Percentiles rank a stretch among this genome's conserved stretches.
These are phyloP conservation scores for Diutina ranongensis DNA, from an alignment of 1,139 yeast genomes.

Conservation along the genomic window DNA sequence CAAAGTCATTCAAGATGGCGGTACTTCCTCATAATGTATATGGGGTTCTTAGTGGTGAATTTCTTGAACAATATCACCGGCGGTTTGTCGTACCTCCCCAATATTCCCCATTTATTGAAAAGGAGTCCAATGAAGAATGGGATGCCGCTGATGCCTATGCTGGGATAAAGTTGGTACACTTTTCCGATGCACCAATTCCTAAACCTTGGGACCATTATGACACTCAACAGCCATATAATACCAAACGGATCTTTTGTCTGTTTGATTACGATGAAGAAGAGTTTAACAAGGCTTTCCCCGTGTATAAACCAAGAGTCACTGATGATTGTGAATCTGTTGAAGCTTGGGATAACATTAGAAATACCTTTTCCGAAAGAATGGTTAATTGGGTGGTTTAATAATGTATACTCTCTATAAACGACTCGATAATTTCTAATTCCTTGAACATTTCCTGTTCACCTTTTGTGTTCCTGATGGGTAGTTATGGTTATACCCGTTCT, in stretches of 20 bases:
- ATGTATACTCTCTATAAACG: background rate
- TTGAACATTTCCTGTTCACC: background rate
- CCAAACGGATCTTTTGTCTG: constrained; percentile 18
- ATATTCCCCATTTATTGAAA: constrained; percentile 19
- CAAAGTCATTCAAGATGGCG: constrained; percentile 17
- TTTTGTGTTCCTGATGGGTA: too few relatives aligned
- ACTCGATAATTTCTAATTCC: background rate
- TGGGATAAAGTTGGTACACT: constrained; percentile 23
- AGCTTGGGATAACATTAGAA: constrained; percentile 19
- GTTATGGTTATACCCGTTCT: too few relatives aligned
- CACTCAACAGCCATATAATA: constrained; percentile 15
- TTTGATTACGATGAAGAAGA: constrained; percentile 11
- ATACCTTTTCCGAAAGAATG: background rate
- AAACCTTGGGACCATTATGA: constrained; percentile 31
- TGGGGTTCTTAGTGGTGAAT: constrained; percentile 40
- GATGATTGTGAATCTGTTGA: constrained; percentile 24
- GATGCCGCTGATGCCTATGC: constrained; percentile 14
- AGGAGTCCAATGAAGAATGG: constrained; percentile 17
- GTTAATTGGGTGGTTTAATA: constrained; percentile 2
- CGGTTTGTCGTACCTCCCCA: constrained; percentile 21
- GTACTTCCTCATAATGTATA: constrained; percentile 35
- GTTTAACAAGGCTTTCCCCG: constrained; percentile 15
- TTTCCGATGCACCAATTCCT: constrained; percentile 35
- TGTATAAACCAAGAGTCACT: constrained; percentile 12
- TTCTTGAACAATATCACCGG: constrained; percentile 20